Conservation (phyloP, 257 asterid species). For the Ocimum tenuiflorum region DNA sequence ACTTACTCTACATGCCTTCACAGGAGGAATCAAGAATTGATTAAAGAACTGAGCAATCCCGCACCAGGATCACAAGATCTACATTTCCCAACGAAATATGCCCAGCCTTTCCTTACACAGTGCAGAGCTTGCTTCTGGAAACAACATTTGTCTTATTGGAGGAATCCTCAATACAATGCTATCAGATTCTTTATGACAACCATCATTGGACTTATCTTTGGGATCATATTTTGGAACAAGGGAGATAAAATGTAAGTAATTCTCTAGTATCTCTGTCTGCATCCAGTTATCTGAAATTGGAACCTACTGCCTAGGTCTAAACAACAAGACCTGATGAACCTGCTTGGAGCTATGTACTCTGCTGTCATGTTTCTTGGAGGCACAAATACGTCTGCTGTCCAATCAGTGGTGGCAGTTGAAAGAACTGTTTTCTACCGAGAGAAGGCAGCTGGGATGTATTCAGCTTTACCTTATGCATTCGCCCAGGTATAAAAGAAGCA, state of each 20-base stretch:
- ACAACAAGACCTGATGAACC: slow-evolving; percentile 60
- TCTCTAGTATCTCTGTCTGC: neutral
- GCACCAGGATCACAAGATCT: slow-evolving; percentile 56
- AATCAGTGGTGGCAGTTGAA: slow-evolving; percentile 70
- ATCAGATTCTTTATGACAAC: slow-evolving; percentile 61
- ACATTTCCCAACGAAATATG: slow-evolving; percentile 44
- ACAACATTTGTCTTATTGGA: slow-evolving; percentile 65
- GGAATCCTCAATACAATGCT: slow-evolving; percentile 61
- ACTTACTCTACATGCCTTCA: neutral
- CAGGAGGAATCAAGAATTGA: slow-evolving; percentile 74
- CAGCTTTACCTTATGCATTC: slow-evolving; percentile 75
- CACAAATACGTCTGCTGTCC: slow-evolving; percentile 64
- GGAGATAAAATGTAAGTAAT: slow-evolving; percentile 49
- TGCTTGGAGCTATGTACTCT: slow-evolving; percentile 72
- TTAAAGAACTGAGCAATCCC: slow-evolving; percentile 55
- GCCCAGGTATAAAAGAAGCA: slow-evolving; percentile 38
- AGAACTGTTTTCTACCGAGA: slow-evolving; percentile 82
- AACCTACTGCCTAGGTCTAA: slow-evolving; percentile 39
- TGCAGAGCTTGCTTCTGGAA: slow-evolving; percentile 88
- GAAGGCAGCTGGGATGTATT: slow-evolving; percentile 80
- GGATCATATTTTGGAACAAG: slow-evolving; percentile 67
- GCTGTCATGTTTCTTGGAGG: slow-evolving; percentile 84
- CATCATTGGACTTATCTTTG: slow-evolving; percentile 53
- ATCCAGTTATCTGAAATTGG: neutral
- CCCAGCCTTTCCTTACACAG: slow-evolving; percentile 53